Evolutionary conservation across 371 early-diverging fungal genomes (phyloP).

Genomic region (Syncephalastrum contaminatum): DNA sequence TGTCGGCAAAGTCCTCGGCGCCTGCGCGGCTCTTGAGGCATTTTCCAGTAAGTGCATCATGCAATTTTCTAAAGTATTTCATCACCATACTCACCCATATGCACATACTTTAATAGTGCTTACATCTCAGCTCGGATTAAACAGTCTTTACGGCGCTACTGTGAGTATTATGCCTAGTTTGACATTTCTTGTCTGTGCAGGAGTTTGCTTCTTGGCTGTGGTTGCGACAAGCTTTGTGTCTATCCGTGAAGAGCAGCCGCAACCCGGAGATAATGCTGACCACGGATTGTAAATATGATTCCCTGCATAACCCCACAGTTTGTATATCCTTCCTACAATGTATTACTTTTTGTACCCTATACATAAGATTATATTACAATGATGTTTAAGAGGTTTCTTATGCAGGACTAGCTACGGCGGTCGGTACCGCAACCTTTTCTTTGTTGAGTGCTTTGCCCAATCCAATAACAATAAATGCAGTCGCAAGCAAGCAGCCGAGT

Average conservation of each 20-base stretch:
- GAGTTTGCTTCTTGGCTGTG: too few species aligned
- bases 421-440: too few species aligned
- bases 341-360: too few species aligned
- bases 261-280: too few species aligned
- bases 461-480: conserved; percentile 19
- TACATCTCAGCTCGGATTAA: conserved; percentile 31
- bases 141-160: conserved; percentile 45
- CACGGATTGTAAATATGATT: too few species aligned
- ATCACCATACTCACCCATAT: not conserved
- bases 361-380: too few species aligned
- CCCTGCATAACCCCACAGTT: too few species aligned
- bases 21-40: conserved; percentile 49
- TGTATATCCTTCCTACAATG: too few species aligned
- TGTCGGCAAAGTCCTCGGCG: conserved; percentile 51
- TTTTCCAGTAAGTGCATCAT: conserved; percentile 39
- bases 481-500: conserved; percentile 11
- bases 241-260: too few species aligned
- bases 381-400: too few species aligned
- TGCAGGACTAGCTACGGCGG: too few species aligned
- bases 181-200: conserved; percentile 35
- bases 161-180: conserved; percentile 46
- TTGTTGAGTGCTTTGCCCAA: conserved; percentile 14
- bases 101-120: conserved; percentile 22
- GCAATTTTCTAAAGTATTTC: conserved; percentile 4
- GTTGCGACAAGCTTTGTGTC: too few species aligned